phyloP scores from a whole-genome alignment of 1,284 basidiomycete genomes.

The Ustilago lituana region DNA sequence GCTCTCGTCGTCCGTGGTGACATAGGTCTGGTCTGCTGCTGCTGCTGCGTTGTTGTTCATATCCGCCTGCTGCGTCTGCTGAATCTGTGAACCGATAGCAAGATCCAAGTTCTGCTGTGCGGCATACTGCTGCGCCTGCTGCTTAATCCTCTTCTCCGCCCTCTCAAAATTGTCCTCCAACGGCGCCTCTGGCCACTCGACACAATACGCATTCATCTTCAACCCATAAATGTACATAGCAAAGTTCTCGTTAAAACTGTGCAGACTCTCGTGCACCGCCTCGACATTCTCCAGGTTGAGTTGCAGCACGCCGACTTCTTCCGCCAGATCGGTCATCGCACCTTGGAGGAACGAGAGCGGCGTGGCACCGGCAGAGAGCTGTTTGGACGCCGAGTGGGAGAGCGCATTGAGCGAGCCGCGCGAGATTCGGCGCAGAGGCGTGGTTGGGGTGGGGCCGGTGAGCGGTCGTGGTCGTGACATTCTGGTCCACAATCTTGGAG shows the following conservation, averaged over 20 bases:
- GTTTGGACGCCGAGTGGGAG: constrained; percentile 71
- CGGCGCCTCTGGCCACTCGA: constrained; percentile 81
- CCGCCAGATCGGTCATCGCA: constrained; percentile 82
- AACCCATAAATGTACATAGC: constrained; percentile 89
- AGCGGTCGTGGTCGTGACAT: constrained; percentile 32
- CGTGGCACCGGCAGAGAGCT: constrained; percentile 68
- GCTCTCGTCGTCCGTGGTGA: constrained; percentile 59
- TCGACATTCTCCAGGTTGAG: constrained; percentile 79
- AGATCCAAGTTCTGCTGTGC: constrained; percentile 36
- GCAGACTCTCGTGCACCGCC: constrained; percentile 78
- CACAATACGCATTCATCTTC: constrained; percentile 92
- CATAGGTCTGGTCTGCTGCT: constrained; percentile 62
- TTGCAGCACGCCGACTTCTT: constrained; percentile 83
- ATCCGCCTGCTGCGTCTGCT: constrained; percentile 13
- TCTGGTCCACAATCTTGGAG: background rate
- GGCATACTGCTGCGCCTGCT: constrained; percentile 46
- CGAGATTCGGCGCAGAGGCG: constrained; percentile 86
- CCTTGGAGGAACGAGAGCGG: constrained; percentile 86
- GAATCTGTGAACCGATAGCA: constrained; percentile 13
- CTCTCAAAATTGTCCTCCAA: constrained; percentile 56
- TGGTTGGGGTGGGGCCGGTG: constrained; percentile 67
- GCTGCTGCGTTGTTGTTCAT: constrained; percentile 23
- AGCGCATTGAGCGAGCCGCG: constrained; percentile 87
- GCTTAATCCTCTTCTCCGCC: constrained; percentile 48
- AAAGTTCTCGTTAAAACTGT: constrained; percentile 90